Evolutionary conservation across 345 rosid species (phyloP).

Genomic region (Salix suchowensis): DNA sequence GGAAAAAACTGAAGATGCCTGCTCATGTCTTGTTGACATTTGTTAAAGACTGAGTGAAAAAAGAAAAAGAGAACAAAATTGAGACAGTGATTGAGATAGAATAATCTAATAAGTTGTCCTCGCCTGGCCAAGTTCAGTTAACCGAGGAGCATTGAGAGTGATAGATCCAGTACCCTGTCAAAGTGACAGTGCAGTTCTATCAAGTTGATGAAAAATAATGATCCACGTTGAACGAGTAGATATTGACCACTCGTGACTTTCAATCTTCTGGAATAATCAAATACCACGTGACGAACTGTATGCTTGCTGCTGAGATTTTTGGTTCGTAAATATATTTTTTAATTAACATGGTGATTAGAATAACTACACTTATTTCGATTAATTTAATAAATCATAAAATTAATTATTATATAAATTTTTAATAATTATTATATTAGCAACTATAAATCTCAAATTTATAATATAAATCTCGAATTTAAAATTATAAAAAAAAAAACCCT

Average conservation of each 20-base stretch:
- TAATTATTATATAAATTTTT: too few relatives aligned
- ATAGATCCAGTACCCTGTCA: background rate
- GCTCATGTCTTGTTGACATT: background rate
- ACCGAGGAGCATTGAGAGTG: background rate
- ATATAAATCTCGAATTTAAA: too few relatives aligned
- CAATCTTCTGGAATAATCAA: background rate
- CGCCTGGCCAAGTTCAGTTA: slow-evolving; percentile 9
- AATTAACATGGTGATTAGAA: too few relatives aligned
- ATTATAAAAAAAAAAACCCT: too few relatives aligned
- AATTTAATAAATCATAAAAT: too few relatives aligned
- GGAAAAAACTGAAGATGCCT: background rate
- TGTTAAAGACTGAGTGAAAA: background rate
- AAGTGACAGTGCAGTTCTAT: background rate
- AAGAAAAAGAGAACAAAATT: background rate
- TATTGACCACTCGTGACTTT: background rate
- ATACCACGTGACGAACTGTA: background rate
- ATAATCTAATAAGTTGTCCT: background rate
- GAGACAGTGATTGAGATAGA: background rate
- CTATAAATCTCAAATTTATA: too few relatives aligned
- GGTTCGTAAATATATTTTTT: too few relatives aligned
- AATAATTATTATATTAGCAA: too few relatives aligned
- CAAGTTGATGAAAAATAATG: background rate
- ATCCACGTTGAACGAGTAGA: background rate
- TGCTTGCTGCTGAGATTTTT: background rate
- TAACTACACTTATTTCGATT: too few relatives aligned